Conservation (phyloP, 2,329 filamentous ascomycete species). For the Fonsecaea multimorphosa region DNA sequence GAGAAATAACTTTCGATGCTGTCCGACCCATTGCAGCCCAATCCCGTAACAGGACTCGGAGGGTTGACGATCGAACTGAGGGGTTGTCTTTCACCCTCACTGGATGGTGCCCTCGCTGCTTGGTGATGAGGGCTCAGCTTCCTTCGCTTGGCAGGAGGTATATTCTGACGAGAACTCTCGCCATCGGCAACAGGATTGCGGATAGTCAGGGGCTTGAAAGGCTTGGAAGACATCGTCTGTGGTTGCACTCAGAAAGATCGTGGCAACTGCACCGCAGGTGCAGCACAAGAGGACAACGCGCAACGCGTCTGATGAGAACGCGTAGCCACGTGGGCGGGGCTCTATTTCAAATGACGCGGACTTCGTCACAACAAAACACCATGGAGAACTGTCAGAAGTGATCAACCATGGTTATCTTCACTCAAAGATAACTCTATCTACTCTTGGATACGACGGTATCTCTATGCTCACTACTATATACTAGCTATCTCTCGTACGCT, state of each 20-base stretch:
- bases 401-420: too few species aligned
- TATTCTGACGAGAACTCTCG: slow-evolving; percentile 28
- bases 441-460: too few species aligned
- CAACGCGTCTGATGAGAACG: not conserved
- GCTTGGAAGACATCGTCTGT: slow-evolving; percentile 51
- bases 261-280: not conserved
- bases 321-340: too few species aligned
- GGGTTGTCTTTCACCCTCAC: slow-evolving; percentile 11
- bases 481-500: too few species aligned
- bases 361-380: too few species aligned
- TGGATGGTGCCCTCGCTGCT: not conserved
- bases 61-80: slow-evolving; percentile 42
- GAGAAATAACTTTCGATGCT: slow-evolving; percentile 35
- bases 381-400: too few species aligned
- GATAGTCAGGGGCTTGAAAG: slow-evolving; percentile 53
- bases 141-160: slow-evolving; percentile 46
- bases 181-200: slow-evolving; percentile 41
- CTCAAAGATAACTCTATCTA: too few species aligned
- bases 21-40: slow-evolving; percentile 14
- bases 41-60: slow-evolving; percentile 44
- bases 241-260: not conserved
- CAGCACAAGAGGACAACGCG: not conserved
- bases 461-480: too few species aligned
- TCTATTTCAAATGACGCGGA: too few species aligned
- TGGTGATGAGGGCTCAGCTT: slow-evolving; percentile 41